Percentiles rank a stretch among this genome's conserved stretches.
Evolutionary conservation across 495 filamentous ascomycete genomes (phyloP).

Genomic region (Tuber magnatum): DNA sequence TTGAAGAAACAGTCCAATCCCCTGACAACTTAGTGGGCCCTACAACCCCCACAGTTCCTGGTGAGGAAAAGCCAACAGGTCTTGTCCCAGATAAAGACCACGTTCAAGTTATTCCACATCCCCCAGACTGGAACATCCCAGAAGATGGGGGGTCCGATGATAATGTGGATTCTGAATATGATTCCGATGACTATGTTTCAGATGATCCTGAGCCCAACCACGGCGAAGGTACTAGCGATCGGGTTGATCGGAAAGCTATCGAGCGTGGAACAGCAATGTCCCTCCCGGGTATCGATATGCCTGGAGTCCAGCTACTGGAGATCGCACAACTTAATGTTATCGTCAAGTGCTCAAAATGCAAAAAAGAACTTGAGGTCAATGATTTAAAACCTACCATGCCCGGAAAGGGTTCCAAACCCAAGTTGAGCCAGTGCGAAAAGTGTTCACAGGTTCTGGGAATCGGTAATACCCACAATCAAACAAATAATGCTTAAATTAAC

Average conservation of each 20-base stretch:
- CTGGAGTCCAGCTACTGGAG: conserved; percentile 75
- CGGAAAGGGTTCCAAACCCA: conserved; percentile 38
- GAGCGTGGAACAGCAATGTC: conserved; percentile 69
- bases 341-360: conserved; percentile 80
- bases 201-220: conserved; percentile 47
- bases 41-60: not conserved
- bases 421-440: conserved; percentile 60
- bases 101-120: conserved; percentile 68
- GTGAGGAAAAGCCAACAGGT: not conserved
- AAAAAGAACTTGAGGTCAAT: conserved; percentile 63
- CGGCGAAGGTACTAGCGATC: conserved; percentile 44
- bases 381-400: conserved; percentile 51
- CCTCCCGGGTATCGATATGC: conserved; percentile 73
- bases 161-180: conserved; percentile 44
- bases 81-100: conserved; percentile 50
- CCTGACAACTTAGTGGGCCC: conserved; percentile 35
- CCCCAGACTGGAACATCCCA: conserved; percentile 65
- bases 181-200: conserved; percentile 45
- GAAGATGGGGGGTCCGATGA: conserved; percentile 43
- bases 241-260: conserved; percentile 37
- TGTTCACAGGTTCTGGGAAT: conserved; percentile 64
- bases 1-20: conserved; percentile 15
- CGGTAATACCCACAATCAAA: conserved; percentile 37
- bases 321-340: conserved; percentile 60
- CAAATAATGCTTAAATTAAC: not conserved